A percentile compares a stretch with the other conserved stretches of the same genome.
Conservation (phyloP, 164 flowering plant genomes). For the Santalum album region DNA sequence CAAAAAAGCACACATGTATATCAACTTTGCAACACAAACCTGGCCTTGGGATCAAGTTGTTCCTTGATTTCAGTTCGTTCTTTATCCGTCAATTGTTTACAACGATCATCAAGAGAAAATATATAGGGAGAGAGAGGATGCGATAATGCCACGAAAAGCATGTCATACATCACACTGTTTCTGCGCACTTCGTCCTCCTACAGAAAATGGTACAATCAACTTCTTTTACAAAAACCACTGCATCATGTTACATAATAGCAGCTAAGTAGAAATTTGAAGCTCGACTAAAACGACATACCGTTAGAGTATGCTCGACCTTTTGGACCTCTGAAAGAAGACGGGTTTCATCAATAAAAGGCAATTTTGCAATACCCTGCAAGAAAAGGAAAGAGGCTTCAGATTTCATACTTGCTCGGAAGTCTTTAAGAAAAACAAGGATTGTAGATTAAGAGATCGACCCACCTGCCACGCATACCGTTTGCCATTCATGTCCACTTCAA, state of each 20-base stretch:
- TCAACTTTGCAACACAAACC: constrained; percentile 41
- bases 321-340: constrained; percentile 78
- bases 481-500: constrained; percentile 98
- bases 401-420: not conserved
- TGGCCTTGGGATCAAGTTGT: constrained; percentile 54
- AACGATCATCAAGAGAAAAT: constrained; percentile 66
- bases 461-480: constrained; percentile 98
- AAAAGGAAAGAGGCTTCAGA: constrained; percentile 2
- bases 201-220: constrained; percentile 7
- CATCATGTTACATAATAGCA: not conserved
- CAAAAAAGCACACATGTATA: no score
- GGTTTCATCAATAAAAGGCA: constrained; percentile 92
- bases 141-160: constrained; percentile 72
- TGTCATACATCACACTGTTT: constrained; percentile 75
- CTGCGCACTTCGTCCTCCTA: constrained; percentile 87
- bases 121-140: constrained; percentile 81
- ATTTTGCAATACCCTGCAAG: constrained; percentile 81
- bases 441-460: constrained; percentile 5
- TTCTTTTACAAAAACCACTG: not conserved
- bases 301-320: constrained; percentile 72
- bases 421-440: not conserved
- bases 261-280: not conserved
- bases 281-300: constrained; percentile 33
- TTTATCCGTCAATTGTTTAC: constrained; percentile 48
- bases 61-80: constrained; percentile 59